A percentile compares a stretch with the other conserved stretches of the same genome.
These are phyloP conservation scores for Leccinum angustisporum DNA, from an alignment of 1,284 basidiomycete genomes.

Conservation along the genomic window DNA sequence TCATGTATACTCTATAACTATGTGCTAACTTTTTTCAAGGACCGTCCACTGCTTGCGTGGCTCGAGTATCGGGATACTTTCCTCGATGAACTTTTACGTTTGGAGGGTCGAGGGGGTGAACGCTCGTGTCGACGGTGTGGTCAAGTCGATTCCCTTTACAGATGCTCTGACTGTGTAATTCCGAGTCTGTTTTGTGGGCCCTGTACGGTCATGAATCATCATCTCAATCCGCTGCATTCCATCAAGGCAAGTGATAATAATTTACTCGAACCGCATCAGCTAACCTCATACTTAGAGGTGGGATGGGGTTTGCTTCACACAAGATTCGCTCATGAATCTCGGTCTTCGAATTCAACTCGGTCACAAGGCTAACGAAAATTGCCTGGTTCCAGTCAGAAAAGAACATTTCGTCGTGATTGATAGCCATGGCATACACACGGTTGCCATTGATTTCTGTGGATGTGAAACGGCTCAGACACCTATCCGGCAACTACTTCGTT, in stretches of 20 bases:
- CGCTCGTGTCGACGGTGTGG: neutral
- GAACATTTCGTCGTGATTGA: neutral
- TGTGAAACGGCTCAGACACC: neutral
- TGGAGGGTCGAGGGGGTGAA: neutral
- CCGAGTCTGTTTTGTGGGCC: neutral
- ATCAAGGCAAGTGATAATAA: neutral
- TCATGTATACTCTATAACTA: neutral
- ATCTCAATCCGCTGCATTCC: neutral
- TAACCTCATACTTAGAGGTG: neutral
- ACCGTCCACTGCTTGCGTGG: neutral
- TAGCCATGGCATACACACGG: neutral
- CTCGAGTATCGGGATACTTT: neutral
- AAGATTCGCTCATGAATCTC: neutral
- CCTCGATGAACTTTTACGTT: neutral
- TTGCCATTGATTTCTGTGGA: neutral
- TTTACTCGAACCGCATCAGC: neutral
- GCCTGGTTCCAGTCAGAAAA: neutral
- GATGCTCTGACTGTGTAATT: neutral
- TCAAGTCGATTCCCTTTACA: neutral
- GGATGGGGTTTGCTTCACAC: neutral
- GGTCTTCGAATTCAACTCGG: neutral
- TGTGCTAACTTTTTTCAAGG: neutral
- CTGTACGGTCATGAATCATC: neutral
- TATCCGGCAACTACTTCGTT: neutral
- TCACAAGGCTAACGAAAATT: neutral